phyloP scores from a whole-genome alignment of 805 yeast species.

The Zygosaccharomyces gambellarensis region DNA sequence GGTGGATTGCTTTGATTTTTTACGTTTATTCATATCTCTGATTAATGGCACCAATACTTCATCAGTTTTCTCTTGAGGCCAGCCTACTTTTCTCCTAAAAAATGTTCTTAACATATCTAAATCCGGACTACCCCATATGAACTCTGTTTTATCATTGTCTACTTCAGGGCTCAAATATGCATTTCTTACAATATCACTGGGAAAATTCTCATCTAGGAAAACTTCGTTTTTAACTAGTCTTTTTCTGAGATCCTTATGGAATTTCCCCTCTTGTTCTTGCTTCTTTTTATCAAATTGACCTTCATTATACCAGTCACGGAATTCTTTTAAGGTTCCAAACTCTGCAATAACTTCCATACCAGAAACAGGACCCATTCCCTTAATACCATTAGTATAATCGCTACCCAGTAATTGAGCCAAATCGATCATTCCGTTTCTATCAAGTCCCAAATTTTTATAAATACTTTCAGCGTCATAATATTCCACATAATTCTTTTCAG shows the following conservation, averaged over 20 bases:
- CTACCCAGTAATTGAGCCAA: slow-evolving; percentile 85
- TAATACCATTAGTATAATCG: slow-evolving; percentile 90
- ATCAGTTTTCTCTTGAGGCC: slow-evolving; percentile 73
- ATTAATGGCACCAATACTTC: slow-evolving; percentile 83
- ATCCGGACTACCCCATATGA: slow-evolving; percentile 89
- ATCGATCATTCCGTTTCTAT: slow-evolving; percentile 61
- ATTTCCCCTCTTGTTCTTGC: slow-evolving; percentile 40
- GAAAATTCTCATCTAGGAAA: slow-evolving; percentile 60
- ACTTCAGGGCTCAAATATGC: slow-evolving; percentile 83
- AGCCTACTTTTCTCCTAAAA: slow-evolving; percentile 66
- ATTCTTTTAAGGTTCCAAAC: slow-evolving; percentile 46
- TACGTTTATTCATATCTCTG: slow-evolving; percentile 64
- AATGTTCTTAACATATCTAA: slow-evolving; percentile 71
- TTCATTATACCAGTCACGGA: slow-evolving; percentile 40
- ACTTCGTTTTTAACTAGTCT: slow-evolving; percentile 50
- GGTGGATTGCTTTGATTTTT: slow-evolving; percentile 52
- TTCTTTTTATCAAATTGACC: slow-evolving; percentile 41
- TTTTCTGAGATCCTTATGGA: slow-evolving; percentile 55
- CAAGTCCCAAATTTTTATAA: slow-evolving; percentile 58
- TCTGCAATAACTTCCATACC: slow-evolving; percentile 89
- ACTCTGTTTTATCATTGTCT: slow-evolving; percentile 70
- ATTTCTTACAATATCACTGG: slow-evolving; percentile 59
- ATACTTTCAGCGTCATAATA: slow-evolving; percentile 62
- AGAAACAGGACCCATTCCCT: slow-evolving; percentile 90
- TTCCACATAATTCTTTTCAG: slow-evolving; percentile 88